Conservation (phyloP, 2,329 filamentous ascomycete genomes). For the Fonsecaea pedrosoi region DNA sequence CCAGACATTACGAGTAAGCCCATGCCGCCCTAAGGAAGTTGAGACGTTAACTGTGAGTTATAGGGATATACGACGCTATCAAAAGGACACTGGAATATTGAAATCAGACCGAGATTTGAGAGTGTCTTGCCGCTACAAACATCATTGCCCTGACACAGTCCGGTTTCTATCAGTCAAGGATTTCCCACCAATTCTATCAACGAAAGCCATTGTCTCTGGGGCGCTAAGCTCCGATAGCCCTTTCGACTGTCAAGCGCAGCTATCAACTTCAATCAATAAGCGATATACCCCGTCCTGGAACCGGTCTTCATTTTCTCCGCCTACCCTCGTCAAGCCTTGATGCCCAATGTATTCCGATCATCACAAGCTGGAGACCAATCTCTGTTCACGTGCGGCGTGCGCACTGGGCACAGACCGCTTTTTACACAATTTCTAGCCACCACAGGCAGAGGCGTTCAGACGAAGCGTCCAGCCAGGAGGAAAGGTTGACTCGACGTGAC, state of each 20-base stretch:
- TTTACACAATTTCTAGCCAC: not conserved
- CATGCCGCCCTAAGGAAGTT: not conserved
- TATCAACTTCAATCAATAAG: not conserved
- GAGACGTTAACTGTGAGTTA: constrained; percentile 9
- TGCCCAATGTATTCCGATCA: not conserved
- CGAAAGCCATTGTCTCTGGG: not conserved
- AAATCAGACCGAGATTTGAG: constrained; percentile 14
- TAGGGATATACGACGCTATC: constrained; percentile 73
- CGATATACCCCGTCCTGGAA: not conserved
- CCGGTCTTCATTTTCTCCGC: not conserved
- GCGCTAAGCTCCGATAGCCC: not conserved
- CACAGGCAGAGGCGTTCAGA: not conserved
- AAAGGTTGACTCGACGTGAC: not conserved
- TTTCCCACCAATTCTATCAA: not conserved
- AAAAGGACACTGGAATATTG: constrained; percentile 71
- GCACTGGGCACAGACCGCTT: not conserved
- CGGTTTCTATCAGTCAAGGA: not conserved
- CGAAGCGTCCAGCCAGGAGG: not conserved
- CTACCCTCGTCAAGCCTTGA: not conserved
- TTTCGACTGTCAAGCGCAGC: not conserved
- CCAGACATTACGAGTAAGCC: constrained; percentile 86
- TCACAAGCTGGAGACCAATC: not conserved
- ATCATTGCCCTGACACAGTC: not conserved
- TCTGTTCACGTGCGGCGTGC: not conserved
- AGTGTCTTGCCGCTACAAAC: not conserved